Conservation (phyloP, 2,329 filamentous ascomycete species). For the Dactylellina cionopaga region DNA sequence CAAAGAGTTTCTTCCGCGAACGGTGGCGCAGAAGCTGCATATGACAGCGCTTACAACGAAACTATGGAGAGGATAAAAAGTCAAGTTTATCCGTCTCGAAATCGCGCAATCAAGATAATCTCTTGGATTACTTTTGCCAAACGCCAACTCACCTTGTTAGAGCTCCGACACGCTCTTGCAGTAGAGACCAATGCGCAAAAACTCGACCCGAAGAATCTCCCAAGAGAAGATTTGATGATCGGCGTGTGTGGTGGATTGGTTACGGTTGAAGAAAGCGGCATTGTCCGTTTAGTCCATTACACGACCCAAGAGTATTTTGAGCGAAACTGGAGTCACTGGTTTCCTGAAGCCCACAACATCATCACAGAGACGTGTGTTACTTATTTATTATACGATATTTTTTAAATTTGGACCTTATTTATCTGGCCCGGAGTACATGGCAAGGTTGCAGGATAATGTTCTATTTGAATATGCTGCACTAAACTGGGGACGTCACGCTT, state of each 20-base stretch:
- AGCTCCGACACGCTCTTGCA: constrained; percentile 25
- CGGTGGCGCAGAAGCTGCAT: constrained; percentile 1
- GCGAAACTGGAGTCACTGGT: neutral
- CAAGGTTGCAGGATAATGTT: neutral
- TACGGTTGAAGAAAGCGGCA: constrained; percentile 4
- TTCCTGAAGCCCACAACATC: neutral
- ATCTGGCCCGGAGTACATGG: neutral
- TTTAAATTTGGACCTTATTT: neutral
- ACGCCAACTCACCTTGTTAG: neutral
- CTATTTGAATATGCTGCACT: constrained; percentile 5
- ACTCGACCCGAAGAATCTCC: constrained; percentile 8
- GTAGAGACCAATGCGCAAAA: neutral
- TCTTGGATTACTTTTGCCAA: constrained; percentile 13
- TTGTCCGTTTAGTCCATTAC: constrained; percentile 17
- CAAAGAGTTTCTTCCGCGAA: neutral
- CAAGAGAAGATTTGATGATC: neutral
- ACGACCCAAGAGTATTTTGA: constrained; percentile 34
- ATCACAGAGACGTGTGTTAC: constrained; percentile 17
- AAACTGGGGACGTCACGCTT: constrained; percentile 16
- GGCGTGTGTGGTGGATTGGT: constrained; percentile 13
- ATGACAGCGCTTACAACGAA: constrained; percentile 3
- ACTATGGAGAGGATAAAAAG: constrained; percentile 7
- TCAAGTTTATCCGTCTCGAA: neutral
- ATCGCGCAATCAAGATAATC: constrained; percentile 1
- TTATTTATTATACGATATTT: constrained; percentile 7